Evolutionary conservation across 306 rosid species (phyloP).

Genomic region (Fragaria vesca): DNA sequence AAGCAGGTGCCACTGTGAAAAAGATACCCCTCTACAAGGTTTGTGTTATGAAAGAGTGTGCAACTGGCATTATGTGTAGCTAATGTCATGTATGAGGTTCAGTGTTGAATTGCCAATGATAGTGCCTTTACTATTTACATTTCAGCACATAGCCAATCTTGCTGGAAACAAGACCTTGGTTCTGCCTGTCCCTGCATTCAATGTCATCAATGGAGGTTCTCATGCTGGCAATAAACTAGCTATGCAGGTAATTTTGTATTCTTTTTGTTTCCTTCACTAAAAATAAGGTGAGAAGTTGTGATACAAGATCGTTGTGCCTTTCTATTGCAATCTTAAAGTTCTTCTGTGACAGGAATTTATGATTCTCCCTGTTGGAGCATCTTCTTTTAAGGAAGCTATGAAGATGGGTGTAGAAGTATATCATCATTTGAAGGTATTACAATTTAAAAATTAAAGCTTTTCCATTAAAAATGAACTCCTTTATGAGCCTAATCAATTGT

Average conservation of each 20-base stretch:
- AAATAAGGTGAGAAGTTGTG: not conserved
- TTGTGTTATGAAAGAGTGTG: not conserved
- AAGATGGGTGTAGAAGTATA: constrained; percentile 90
- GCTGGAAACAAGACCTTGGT: constrained; percentile 73
- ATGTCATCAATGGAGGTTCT: constrained; percentile 87
- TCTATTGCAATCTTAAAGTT: not conserved
- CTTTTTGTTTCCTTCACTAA: not conserved
- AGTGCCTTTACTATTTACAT: constrained; percentile 2
- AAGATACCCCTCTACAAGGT: constrained; percentile 79
- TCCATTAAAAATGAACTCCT: not conserved
- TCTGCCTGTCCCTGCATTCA: constrained; percentile 77
- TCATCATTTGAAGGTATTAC: constrained; percentile 66
- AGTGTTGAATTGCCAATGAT: not conserved
- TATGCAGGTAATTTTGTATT: constrained; percentile 52
- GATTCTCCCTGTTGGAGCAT: constrained; percentile 82
- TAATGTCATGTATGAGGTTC: constrained; percentile 3
- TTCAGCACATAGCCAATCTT: constrained; percentile 80
- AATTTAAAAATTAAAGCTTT: not conserved
- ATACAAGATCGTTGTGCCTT: not conserved
- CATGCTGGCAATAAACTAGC: constrained; percentile 90
- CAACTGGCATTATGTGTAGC: not conserved
- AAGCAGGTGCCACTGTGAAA: constrained; percentile 65
- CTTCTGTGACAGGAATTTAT: constrained; percentile 61
- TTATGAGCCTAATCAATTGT: not conserved
- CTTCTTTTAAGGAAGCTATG: constrained; percentile 84